Percentiles rank a stretch among this genome's conserved stretches.
Conservation (phyloP, 148 eudicot species). For the Pharnaceum exiguum region DNA sequence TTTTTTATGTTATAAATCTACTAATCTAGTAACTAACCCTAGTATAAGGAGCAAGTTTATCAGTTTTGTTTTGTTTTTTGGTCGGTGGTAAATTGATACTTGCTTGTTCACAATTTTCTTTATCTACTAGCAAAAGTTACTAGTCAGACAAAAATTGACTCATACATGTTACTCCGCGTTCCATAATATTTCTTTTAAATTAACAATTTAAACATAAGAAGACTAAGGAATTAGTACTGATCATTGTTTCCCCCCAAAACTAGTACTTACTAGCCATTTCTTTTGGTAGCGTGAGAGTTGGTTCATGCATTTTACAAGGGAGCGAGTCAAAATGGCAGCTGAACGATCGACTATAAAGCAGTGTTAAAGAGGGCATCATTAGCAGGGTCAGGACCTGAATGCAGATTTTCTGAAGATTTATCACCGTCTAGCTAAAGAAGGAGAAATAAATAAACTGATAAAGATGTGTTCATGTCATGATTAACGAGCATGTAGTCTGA, state of each 20-base stretch:
- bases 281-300: background rate
- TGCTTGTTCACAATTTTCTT: too few relatives aligned
- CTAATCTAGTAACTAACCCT: too few relatives aligned
- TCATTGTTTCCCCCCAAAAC: background rate
- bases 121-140: too few relatives aligned
- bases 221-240: background rate
- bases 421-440: background rate
- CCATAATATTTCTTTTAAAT: too few relatives aligned
- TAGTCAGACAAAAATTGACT: too few relatives aligned
- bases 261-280: constrained; percentile 2
- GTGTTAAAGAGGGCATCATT: constrained; percentile 9
- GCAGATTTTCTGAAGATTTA: constrained; percentile 1
- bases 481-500: background rate
- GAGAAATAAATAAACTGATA: background rate
- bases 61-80: too few relatives aligned
- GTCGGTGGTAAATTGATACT: too few relatives aligned
- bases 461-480: constrained; percentile 5
- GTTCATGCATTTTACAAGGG: constrained; percentile 9
- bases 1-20: too few relatives aligned
- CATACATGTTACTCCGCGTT: too few relatives aligned
- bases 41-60: too few relatives aligned
- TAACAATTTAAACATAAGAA: background rate
- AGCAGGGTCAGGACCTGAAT: background rate
- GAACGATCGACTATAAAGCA: constrained; percentile 5
- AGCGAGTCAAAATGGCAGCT: background rate